Conservation (phyloP, 805 yeast genomes). For the Wickerhamomyces queroliae region DNA sequence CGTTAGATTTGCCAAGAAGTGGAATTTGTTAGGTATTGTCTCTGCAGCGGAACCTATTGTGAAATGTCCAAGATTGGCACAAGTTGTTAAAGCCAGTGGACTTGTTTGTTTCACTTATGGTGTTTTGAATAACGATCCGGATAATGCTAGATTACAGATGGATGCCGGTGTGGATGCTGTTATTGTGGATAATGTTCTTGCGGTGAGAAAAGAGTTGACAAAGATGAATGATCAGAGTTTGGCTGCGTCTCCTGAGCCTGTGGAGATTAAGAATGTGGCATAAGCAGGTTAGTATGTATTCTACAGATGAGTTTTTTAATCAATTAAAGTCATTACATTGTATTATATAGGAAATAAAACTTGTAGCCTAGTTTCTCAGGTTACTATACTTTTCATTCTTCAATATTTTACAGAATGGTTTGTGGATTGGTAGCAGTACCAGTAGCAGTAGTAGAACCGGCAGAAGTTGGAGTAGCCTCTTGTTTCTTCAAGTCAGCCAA, state of each 20-base stretch:
- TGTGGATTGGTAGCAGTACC: too few relatives aligned
- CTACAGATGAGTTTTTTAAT: too few relatives aligned
- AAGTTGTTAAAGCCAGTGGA: constrained; percentile 87
- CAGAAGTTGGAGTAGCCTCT: background rate
- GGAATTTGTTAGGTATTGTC: constrained; percentile 91
- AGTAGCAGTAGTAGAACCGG: too few relatives aligned
- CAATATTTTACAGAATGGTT: too few relatives aligned
- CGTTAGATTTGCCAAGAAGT: constrained; percentile 79
- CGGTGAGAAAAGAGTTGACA: constrained; percentile 79
- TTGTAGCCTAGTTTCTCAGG: too few relatives aligned
- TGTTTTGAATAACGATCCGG: constrained; percentile 75
- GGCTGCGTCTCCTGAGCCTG: background rate
- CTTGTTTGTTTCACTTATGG: constrained; percentile 94
- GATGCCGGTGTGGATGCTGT: constrained; percentile 97
- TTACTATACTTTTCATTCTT: too few relatives aligned
- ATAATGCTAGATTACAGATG: constrained; percentile 77
- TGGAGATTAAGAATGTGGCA: background rate
- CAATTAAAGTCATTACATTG: too few relatives aligned
- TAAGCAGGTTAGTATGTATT: background rate
- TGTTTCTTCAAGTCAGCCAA: constrained; percentile 53
- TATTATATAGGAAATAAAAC: too few relatives aligned
- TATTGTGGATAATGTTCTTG: constrained; percentile 92
- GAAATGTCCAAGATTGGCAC: constrained; percentile 84
- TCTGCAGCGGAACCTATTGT: constrained; percentile 83
- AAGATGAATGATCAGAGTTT: constrained; percentile 9